phyloP scores from a whole-genome alignment of 2,329 filamentous ascomycete genomes.

The Fusarium albosuccineum region DNA sequence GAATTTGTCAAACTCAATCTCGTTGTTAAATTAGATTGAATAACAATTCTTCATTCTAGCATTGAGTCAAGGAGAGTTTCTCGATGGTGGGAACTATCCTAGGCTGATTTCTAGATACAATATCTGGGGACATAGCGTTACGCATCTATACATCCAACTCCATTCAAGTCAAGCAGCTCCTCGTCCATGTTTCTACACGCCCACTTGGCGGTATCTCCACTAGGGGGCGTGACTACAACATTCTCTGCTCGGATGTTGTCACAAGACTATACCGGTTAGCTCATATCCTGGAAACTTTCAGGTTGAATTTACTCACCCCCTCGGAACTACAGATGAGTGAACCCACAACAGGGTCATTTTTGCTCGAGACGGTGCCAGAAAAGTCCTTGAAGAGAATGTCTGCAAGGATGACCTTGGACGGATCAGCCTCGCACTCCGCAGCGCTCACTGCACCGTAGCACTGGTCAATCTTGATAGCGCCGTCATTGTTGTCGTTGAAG shows the following conservation, averaged over 20 bases:
- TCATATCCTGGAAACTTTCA: neutral
- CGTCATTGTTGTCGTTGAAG: conserved; percentile 69
- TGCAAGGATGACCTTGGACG: conserved; percentile 25
- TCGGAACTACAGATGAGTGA: conserved; percentile 42
- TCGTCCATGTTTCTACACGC: conserved; percentile 56
- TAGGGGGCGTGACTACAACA: conserved; percentile 62
- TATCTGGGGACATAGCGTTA: neutral
- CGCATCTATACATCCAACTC: conserved; percentile 13
- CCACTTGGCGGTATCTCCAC: conserved; percentile 57
- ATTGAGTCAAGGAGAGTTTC: too few relatives aligned
- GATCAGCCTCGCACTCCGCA: conserved; percentile 2
- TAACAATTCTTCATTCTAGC: too few relatives aligned
- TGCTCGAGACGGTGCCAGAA: conserved; percentile 36
- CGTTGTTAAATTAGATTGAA: too few relatives aligned
- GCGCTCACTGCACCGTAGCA: conserved; percentile 27
- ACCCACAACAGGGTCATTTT: conserved; percentile 42
- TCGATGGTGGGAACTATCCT: too few relatives aligned
- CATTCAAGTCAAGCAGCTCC: conserved; percentile 14
- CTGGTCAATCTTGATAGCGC: conserved; percentile 37
- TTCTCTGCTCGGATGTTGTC: conserved; percentile 61
- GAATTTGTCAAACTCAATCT: neutral
- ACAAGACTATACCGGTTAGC: conserved; percentile 42
- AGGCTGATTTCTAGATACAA: too few relatives aligned
- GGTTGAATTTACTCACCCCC: conserved; percentile 30
- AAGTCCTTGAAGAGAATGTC: conserved; percentile 45